phyloP scores from a whole-genome alignment of 805 yeast genomes.

The Spathaspora hagerdaliae region DNA sequence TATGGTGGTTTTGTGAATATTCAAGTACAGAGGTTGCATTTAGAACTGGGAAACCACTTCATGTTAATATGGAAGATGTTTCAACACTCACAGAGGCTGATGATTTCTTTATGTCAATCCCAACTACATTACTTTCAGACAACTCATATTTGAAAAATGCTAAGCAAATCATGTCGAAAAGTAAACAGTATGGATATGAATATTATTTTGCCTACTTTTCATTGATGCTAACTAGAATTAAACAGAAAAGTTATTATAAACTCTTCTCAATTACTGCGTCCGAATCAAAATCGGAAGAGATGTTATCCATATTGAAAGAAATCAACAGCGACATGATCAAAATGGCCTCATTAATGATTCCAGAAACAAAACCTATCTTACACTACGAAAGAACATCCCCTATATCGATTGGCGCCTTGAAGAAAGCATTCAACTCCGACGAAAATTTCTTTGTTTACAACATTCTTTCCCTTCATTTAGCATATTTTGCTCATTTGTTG shows the following conservation, averaged over 20 bases:
- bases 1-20: constrained; percentile 30
- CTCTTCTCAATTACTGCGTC: constrained; percentile 17
- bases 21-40: constrained; percentile 25
- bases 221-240: constrained; percentile 17
- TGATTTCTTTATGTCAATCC: constrained; percentile 11
- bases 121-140: constrained; percentile 7
- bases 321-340: constrained; percentile 18
- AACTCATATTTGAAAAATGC: constrained; percentile 5
- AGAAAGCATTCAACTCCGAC: constrained; percentile 1
- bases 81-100: constrained; percentile 16
- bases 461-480: constrained; percentile 12
- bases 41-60: constrained; percentile 26
- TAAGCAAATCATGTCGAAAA: constrained; percentile 4
- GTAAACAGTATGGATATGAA: constrained; percentile 1
- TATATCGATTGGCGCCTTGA: not conserved
- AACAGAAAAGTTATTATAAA: constrained; percentile 17
- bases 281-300: constrained; percentile 11
- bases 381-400: constrained; percentile 6
- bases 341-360: constrained; percentile 15
- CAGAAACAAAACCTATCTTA: constrained; percentile 16
- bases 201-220: constrained; percentile 12
- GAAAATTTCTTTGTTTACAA: constrained; percentile 1
- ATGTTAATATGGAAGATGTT: constrained; percentile 18
- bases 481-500: constrained; percentile 22
- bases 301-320: constrained; percentile 7